These are phyloP conservation scores for Orbilia ellipsospora DNA, from an alignment of 2,329 filamentous ascomycete species.

Conservation along the genomic window DNA sequence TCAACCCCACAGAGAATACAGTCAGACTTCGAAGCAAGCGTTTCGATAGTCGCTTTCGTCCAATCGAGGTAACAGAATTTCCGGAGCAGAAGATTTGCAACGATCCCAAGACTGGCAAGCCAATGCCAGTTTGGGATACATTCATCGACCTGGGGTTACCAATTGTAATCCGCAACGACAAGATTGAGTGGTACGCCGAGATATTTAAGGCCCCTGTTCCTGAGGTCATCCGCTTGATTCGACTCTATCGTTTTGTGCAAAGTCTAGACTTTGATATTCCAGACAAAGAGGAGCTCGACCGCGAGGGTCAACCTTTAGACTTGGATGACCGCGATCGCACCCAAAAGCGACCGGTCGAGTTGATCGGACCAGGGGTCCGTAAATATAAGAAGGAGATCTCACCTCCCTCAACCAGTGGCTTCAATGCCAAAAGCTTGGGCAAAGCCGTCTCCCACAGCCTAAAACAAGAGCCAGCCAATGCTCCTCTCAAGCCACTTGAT, in stretches of 20 bases:
- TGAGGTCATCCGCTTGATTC: conserved; percentile 35
- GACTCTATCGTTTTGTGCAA: conserved; percentile 46
- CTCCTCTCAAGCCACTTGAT: not conserved
- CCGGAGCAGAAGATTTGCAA: conserved; percentile 47
- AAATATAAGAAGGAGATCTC: conserved; percentile 12
- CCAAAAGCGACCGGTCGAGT: conserved; percentile 33
- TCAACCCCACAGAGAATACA: conserved; percentile 42
- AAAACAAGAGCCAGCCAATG: not conserved
- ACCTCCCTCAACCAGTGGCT: conserved; percentile 12
- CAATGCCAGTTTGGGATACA: conserved; percentile 51
- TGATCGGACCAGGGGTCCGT: conserved; percentile 38
- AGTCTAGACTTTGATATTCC: conserved; percentile 42
- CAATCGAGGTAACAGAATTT: conserved; percentile 27
- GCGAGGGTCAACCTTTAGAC: conserved; percentile 25
- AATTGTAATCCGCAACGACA: conserved; percentile 21
- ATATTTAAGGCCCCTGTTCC: conserved; percentile 40
- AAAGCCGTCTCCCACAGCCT: not conserved
- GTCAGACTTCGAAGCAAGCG: conserved; percentile 37
- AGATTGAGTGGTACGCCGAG: conserved; percentile 47
- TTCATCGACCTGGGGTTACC: conserved; percentile 35
- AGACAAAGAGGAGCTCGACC: conserved; percentile 39
- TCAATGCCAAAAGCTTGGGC: not conserved
- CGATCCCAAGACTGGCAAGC: conserved; percentile 43
- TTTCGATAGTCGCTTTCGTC: conserved; percentile 31
- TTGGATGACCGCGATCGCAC: conserved; percentile 44